A percentile compares a stretch with the other conserved stretches of the same genome.
Conservation (phyloP, 495 filamentous ascomycete species). For the Hyaloscypha finlandica region DNA sequence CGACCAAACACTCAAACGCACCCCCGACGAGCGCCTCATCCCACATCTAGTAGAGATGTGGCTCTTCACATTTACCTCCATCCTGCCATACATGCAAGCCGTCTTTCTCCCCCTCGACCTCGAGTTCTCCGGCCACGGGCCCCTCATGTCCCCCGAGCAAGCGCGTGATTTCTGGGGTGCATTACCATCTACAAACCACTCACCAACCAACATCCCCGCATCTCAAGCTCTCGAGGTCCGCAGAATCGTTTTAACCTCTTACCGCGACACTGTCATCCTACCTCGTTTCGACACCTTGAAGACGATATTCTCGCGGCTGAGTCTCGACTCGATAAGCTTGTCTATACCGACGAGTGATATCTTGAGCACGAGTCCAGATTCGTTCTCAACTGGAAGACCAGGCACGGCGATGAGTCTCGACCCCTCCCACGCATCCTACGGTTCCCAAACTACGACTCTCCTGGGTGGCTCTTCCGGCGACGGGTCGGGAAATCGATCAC, state of each 20-base stretch:
- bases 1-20: conserved; percentile 75
- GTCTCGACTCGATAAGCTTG: conserved; percentile 57
- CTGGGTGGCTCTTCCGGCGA: conserved; percentile 59
- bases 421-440: conserved; percentile 68
- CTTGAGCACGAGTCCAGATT: conserved; percentile 32
- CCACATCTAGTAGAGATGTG: conserved; percentile 89
- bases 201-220: conserved; percentile 33
- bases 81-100: conserved; percentile 93
- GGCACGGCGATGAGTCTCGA: conserved; percentile 73
- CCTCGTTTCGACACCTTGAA: conserved; percentile 84
- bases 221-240: conserved; percentile 74
- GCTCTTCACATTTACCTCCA: conserved; percentile 85
- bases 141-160: conserved; percentile 72
- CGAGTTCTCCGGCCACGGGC: conserved; percentile 85
- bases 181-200: conserved; percentile 36
- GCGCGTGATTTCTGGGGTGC: conserved; percentile 85
- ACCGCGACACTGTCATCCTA: conserved; percentile 85
- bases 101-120: conserved; percentile 93
- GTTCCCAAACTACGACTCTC: conserved; percentile 70
- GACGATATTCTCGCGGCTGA: conserved; percentile 86
- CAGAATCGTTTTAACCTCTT: conserved; percentile 83
- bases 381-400: conserved; percentile 48
- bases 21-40: conserved; percentile 81
- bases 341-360: conserved; percentile 17
- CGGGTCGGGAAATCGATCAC: conserved; percentile 52